These are phyloP conservation scores for Vaccinium darrowii DNA, from an alignment of 148 eudicot genomes.

Conservation along the genomic window DNA sequence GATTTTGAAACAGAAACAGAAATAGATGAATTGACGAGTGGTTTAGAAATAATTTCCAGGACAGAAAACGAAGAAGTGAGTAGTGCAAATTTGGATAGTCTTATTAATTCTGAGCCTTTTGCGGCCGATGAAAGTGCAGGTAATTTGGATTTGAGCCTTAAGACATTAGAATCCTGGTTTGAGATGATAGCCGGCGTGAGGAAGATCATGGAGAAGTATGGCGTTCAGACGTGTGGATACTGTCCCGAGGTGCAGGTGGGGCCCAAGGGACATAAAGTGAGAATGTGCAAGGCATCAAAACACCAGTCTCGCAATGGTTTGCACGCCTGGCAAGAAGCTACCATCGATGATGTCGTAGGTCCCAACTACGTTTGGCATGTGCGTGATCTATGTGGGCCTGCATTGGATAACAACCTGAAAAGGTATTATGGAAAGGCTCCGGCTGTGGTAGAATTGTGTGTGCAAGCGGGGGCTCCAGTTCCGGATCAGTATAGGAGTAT, in stretches of 20 bases:
- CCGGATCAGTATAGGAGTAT: constrained; percentile 51
- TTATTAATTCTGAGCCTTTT: constrained; percentile 19
- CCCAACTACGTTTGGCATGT: constrained; percentile 75
- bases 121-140: constrained; percentile 19
- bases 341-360: constrained; percentile 53
- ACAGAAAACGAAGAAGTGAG: background rate
- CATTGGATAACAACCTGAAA: constrained; percentile 46
- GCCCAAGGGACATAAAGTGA: constrained; percentile 66
- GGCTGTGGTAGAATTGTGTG: constrained; percentile 62
- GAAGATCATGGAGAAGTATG: constrained; percentile 58
- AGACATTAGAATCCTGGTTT: constrained; percentile 48
- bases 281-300: constrained; percentile 60
- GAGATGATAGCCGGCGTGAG: constrained; percentile 57
- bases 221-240: constrained; percentile 62
- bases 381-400: constrained; percentile 36
- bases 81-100: constrained; percentile 15
- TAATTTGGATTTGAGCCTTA: constrained; percentile 31
- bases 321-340: constrained; percentile 79
- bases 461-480: constrained; percentile 64
- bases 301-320: constrained; percentile 67
- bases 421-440: constrained; percentile 70
- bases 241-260: constrained; percentile 74
- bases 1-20: constrained; percentile 44
- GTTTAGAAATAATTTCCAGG: background rate
- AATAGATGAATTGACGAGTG: constrained; percentile 12